phyloP scores from a whole-genome alignment of 208 protist genomes.

The Trypanosoma theileri region DNA sequence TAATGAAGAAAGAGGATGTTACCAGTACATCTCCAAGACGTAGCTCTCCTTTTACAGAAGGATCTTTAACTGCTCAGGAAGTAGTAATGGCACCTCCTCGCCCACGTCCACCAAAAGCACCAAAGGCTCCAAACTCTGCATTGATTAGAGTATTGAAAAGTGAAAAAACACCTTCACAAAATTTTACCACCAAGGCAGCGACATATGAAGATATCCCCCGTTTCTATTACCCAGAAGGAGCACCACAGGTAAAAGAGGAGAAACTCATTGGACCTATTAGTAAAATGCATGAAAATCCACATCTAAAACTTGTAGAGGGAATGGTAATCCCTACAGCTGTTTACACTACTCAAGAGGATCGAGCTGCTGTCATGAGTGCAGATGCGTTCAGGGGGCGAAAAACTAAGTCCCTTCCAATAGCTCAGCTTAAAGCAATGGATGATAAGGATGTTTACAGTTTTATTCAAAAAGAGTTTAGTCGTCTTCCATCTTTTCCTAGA shows the following conservation, averaged over 20 bases:
- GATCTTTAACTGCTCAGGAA: too few species aligned
- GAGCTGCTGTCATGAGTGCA: constrained; percentile 18
- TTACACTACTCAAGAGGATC: constrained; percentile 29
- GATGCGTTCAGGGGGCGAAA: background rate
- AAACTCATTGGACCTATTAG: constrained; percentile 48
- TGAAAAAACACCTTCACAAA: constrained; percentile 7
- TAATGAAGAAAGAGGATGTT: too few species aligned
- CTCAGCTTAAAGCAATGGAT: constrained; percentile 52
- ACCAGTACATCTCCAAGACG: too few species aligned
- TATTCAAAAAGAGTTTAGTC: constrained; percentile 74
- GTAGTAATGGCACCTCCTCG: too few species aligned
- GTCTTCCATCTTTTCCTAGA: constrained; percentile 49
- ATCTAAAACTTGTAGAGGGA: constrained; percentile 63
- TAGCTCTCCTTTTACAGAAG: too few species aligned
- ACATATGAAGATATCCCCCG: constrained; percentile 78
- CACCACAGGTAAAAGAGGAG: constrained; percentile 37
- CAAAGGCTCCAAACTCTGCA: background rate
- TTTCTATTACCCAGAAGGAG: constrained; percentile 83
- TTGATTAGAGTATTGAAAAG: constrained; percentile 1
- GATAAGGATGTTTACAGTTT: constrained; percentile 57
- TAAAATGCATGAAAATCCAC: constrained; percentile 65
- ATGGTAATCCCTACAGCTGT: constrained; percentile 36
- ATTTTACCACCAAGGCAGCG: constrained; percentile 11
- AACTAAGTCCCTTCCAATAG: constrained; percentile 33
- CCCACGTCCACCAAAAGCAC: background rate